These are phyloP conservation scores for Didymella pinodella DNA, from an alignment of 2,329 filamentous ascomycete genomes.

Conservation along the genomic window DNA sequence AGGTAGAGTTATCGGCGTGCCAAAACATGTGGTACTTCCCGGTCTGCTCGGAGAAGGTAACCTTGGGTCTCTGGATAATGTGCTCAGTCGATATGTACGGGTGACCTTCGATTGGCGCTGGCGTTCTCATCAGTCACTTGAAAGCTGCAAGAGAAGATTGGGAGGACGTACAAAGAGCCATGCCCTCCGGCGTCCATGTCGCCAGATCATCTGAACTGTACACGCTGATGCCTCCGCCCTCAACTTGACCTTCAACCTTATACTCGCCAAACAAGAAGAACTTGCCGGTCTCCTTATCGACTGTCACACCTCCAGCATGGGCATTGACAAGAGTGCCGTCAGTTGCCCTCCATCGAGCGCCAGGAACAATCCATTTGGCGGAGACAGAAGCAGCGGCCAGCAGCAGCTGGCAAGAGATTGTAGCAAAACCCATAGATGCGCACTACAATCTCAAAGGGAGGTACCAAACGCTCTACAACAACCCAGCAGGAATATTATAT, in stretches of 20 bases:
- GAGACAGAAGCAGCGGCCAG: conserved; percentile 35
- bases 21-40: conserved; percentile 68
- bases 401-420: conserved; percentile 32
- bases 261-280: conserved; percentile 71
- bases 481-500: conserved; percentile 28
- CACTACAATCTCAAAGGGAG: conserved; percentile 3
- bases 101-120: conserved; percentile 62
- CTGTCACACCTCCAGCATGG: conserved; percentile 65
- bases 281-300: conserved; percentile 61
- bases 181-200: conserved; percentile 66
- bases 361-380: conserved; percentile 68
- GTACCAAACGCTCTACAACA: conserved; percentile 6
- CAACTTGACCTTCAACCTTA: conserved; percentile 65
- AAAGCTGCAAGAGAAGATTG: neutral
- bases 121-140: neutral
- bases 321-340: conserved; percentile 68
- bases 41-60: conserved; percentile 64
- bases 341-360: conserved; percentile 67
- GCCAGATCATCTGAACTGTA: conserved; percentile 66
- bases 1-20: conserved; percentile 67
- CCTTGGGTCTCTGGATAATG: conserved; percentile 70
- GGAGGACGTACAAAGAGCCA: conserved; percentile 59
- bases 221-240: conserved; percentile 68
- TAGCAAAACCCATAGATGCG: conserved; percentile 28
- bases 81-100: conserved; percentile 63